Base-by-base conservation (phyloP, 768 basidiomycete genomes). In the Suillus plorans region DNA sequence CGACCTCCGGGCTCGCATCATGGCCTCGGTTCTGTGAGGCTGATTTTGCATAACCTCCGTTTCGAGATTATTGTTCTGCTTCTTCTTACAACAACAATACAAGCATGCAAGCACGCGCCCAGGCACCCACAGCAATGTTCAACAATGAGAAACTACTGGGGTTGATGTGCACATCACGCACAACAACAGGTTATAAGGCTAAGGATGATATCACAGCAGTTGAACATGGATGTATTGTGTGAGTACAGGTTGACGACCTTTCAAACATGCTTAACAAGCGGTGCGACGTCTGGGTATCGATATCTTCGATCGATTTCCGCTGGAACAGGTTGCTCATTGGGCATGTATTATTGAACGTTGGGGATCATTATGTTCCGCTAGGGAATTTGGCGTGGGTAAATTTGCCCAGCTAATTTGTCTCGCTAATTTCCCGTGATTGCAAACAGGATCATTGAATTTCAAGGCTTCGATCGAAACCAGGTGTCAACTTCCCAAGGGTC, bases 131-230 rank as follows among this genome's bases (percentile, higher is more conserved):
- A 37, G 49, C 28, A 37, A 73, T 10, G 63, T 28, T 22, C 62
- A 69, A 22, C 67, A 70, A 20, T 68, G 37, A 6, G 64, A 66
- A 66, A 44, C 25, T 28, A 7, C 2, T 9, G 13, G 49, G 14
- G 64, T 69, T 44, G 64, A 59, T 61, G 55, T 52, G 16, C 8
- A 28, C 20, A 13, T 53, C 34, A 41, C 59, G 39, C 55, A 49
- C 37, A 37, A 25, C 71, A 71, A 57, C 73, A 74, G 9, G 67
- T 67, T 4, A 64, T 0, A 28, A 73, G 62, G 37, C 66, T 67
- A 36, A 70, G 64, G 41, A 73, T 45, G n/a, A 67, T 18, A 25
- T 74, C 71, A 25, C 72, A 74, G 53, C 65, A 71, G 50, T 73
- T 73, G 18, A 22, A 41, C 39, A 59, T 59, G 37, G 25, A 41